Percentiles rank a stretch among this genome's conserved stretches.
Evolutionary conservation across 345 rosid genomes (phyloP).

Genomic region (Salix dunnii): DNA sequence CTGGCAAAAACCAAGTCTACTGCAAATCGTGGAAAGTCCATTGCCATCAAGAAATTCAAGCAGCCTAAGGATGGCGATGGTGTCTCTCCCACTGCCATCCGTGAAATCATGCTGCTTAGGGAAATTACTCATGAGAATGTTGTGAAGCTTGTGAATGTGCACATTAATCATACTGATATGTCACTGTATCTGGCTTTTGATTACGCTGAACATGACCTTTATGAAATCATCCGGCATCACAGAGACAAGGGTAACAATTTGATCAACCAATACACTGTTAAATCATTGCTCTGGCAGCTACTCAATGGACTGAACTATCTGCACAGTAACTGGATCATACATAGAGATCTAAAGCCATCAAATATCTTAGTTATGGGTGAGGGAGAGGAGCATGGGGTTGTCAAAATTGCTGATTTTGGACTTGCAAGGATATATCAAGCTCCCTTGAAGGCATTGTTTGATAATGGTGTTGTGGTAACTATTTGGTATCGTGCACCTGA

Average conservation of each 20-base stretch:
- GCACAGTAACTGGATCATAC: constrained; percentile 98
- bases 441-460: constrained; percentile 74
- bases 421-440: constrained; percentile 96
- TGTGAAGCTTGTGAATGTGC: constrained; percentile 96
- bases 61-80: constrained; percentile 99
- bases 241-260: constrained; percentile 68
- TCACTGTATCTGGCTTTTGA: constrained; percentile 94
- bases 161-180: constrained; percentile 93
- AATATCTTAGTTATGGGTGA: constrained; percentile 99
- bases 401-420: constrained; percentile 97
- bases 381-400: constrained; percentile 91
- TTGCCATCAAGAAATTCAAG: constrained; percentile 97
- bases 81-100: constrained; percentile 98
- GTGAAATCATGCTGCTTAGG: constrained; percentile 96
- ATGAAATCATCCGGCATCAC: constrained; percentile 89
- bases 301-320: constrained; percentile 96
- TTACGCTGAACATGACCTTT: constrained; percentile 92
- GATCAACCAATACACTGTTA: constrained; percentile 78
- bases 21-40: constrained; percentile 73
- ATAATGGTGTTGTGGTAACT: constrained; percentile 96
- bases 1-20: constrained; percentile 75
- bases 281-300: constrained; percentile 96
- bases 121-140: constrained; percentile 96
- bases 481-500: constrained; percentile 99
- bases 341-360: constrained; percentile 96